Percentiles rank a stretch among this genome's conserved stretches.
Evolutionary conservation across 192 early-diverging fungal species (phyloP).

Genomic region (Piromyces finnis): DNA sequence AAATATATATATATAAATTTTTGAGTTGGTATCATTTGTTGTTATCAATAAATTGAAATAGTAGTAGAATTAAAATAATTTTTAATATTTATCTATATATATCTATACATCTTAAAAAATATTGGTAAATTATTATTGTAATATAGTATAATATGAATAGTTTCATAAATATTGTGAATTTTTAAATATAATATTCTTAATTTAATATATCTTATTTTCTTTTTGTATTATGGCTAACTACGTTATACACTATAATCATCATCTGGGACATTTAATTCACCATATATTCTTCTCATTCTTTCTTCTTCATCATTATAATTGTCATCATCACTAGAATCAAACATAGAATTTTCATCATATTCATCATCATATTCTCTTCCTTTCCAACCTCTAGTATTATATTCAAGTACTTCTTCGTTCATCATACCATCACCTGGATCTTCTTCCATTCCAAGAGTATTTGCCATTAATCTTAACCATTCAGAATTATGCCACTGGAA

Average conservation of each 20-base stretch:
- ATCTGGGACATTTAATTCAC: not conserved
- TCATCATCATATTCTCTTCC: not conserved
- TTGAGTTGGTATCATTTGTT: no score
- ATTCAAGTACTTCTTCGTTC: not conserved
- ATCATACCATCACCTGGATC: not conserved
- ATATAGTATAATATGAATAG: no score
- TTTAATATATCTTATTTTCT: no score
- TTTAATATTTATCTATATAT: no score
- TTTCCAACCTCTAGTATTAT: not conserved
- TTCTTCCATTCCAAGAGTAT: not conserved
- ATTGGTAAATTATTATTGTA: no score
- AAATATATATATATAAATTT: no score
- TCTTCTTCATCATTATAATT: not conserved
- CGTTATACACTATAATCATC: not conserved
- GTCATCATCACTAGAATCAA: not conserved
- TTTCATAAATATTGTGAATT: no score
- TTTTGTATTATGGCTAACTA: no score
- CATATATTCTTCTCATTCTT: not conserved
- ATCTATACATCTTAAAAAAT: no score
- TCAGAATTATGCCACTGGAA: conserved; percentile 41
- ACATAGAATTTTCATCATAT: not conserved
- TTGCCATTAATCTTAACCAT: conserved; percentile 10
- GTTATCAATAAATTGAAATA: no score
- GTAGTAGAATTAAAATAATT: no score
- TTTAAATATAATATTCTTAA: no score